Evolutionary conservation across 306 rosid genomes (phyloP).

Genomic region (Trifolium subterraneum): DNA sequence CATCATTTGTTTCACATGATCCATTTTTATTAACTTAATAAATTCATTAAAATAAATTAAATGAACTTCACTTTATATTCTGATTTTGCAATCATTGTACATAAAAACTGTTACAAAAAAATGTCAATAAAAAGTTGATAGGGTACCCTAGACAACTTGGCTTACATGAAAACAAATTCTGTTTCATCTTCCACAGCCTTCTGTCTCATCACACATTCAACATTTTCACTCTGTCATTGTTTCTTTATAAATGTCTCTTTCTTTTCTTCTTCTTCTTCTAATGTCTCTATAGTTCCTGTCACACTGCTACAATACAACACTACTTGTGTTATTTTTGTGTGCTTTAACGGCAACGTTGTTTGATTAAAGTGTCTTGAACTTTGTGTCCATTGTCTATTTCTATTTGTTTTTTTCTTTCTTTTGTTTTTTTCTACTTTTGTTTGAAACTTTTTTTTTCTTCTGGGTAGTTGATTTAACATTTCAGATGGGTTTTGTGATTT

Average conservation of each 20-base stretch:
- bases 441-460: conserved; percentile 40
- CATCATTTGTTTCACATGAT: conserved; percentile 38
- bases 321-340: conserved; percentile 18
- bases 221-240: conserved; percentile 11
- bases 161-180: conserved; percentile 39
- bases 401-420: conserved; percentile 27
- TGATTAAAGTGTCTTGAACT: conserved; percentile 59
- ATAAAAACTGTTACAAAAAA: conserved; percentile 39
- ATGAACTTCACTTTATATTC: conserved; percentile 3
- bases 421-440: background rate
- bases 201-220: conserved; percentile 34
- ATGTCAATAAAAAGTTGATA: conserved; percentile 24
- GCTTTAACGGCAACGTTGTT: conserved; percentile 33
- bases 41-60: background rate
- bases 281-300: background rate
- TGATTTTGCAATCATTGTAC: conserved; percentile 41
- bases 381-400: conserved; percentile 59
- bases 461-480: conserved; percentile 37
- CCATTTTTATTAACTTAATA: background rate
- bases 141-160: conserved; percentile 11
- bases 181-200: conserved; percentile 4
- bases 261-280: background rate
- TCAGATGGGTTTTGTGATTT: conserved; percentile 42
- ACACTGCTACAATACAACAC: background rate
- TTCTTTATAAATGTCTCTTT: conserved; percentile 23